A percentile compares a stretch with the other conserved stretches of the same genome.
Conservation (phyloP, 2,329 filamentous ascomycete genomes). For the Dendryphion nanum region DNA sequence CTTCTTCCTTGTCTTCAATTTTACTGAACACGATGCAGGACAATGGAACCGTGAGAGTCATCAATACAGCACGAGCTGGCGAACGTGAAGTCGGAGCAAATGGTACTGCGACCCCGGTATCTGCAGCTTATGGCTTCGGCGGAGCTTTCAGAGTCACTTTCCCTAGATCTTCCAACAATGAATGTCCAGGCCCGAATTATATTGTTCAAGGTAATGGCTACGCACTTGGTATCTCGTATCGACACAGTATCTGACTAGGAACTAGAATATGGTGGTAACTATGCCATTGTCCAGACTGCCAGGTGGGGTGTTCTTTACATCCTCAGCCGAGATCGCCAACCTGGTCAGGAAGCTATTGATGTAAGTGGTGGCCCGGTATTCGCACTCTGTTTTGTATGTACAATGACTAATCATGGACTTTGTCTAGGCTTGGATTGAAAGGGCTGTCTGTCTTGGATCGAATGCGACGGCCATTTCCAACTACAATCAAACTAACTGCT, state of each 20-base stretch:
- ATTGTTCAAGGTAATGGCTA: slow-evolving; percentile 27
- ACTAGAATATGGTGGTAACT: slow-evolving; percentile 22
- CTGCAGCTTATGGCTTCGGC: slow-evolving; percentile 16
- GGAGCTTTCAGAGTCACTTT: slow-evolving; percentile 26
- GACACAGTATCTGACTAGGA: background rate
- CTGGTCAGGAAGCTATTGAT: slow-evolving; percentile 16
- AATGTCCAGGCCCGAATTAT: slow-evolving; percentile 28
- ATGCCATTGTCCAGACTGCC: slow-evolving; percentile 29
- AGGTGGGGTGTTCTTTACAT: slow-evolving; percentile 29
- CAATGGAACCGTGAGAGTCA: slow-evolving; percentile 23
- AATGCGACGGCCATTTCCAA: background rate
- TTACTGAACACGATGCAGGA: slow-evolving; percentile 6
- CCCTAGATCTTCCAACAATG: slow-evolving; percentile 12
- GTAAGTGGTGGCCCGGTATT: slow-evolving; percentile 15
- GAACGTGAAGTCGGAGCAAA: slow-evolving; percentile 8
- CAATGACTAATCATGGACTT: too few relatives aligned
- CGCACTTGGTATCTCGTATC: background rate
- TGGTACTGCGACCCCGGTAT: slow-evolving; percentile 21
- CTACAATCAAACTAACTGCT: background rate
- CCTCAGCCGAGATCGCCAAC: slow-evolving; percentile 22
- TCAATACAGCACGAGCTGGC: slow-evolving; percentile 21
- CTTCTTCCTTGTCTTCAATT: background rate
- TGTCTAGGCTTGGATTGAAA: background rate
- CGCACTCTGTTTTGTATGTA: too few relatives aligned
- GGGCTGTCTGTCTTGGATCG: background rate